These are phyloP conservation scores for Corniculantispora saksenae DNA, from an alignment of 2,329 filamentous ascomycete genomes.

Conservation along the genomic window DNA sequence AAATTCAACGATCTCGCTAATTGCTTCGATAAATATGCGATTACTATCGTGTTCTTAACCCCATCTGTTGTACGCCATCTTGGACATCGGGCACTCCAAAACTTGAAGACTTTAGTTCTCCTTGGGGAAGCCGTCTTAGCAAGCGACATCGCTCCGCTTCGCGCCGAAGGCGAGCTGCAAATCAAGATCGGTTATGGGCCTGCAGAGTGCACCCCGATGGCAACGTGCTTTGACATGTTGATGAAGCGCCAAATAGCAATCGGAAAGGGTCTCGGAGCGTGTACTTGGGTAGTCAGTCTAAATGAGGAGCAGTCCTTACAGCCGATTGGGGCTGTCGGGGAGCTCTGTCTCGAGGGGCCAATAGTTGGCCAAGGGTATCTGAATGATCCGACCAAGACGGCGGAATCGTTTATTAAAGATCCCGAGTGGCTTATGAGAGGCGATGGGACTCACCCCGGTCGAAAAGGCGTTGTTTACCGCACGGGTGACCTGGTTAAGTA, in stretches of 20 bases:
- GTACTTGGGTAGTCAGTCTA: slow-evolving; percentile 26
- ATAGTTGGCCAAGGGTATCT: slow-evolving; percentile 28
- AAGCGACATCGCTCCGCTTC: neutral
- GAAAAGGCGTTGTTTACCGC: slow-evolving; percentile 18
- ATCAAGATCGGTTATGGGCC: neutral
- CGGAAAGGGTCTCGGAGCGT: neutral
- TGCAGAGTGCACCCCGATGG: neutral
- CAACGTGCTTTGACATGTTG: no score
- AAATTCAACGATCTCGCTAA: neutral
- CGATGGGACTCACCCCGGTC: no score
- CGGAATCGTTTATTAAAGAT: slow-evolving; percentile 38
- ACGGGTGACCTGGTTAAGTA: slow-evolving; percentile 25
- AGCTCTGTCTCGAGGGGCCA: slow-evolving; percentile 30
- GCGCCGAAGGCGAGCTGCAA: neutral
- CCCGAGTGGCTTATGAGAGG: slow-evolving; percentile 35
- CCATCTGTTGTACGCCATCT: slow-evolving; percentile 20
- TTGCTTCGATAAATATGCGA: neutral
- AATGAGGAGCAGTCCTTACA: slow-evolving; percentile 21
- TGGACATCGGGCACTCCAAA: neutral
- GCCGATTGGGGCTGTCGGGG: slow-evolving; percentile 21
- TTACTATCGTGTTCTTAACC: neutral
- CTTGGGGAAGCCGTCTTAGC: neutral
- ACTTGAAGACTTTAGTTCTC: neutral
- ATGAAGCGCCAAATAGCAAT: no score
- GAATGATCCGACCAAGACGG: slow-evolving; percentile 25